A percentile compares a stretch with the other conserved stretches of the same genome.
phyloP scores from a whole-genome alignment of 2,329 filamentous ascomycete genomes.

The Chaetomiaceae sp. region DNA sequence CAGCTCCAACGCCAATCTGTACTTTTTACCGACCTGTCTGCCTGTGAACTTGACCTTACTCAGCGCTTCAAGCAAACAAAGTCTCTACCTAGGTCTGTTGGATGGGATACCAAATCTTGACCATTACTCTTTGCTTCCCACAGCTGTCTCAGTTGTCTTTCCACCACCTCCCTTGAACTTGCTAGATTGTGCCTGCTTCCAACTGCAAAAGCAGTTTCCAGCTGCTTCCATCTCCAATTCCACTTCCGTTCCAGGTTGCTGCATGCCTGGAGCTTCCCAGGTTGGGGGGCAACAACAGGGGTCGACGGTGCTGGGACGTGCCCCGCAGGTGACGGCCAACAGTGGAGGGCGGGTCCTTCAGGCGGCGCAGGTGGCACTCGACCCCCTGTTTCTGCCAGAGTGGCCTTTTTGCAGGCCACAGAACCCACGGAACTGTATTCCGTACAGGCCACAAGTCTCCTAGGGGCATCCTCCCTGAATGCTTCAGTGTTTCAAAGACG shows the following conservation, averaged over 20 bases:
- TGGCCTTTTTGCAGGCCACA: slow-evolving; percentile 22
- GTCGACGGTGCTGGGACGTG: not conserved
- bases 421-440: no score
- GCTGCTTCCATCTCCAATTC: slow-evolving; percentile 10
- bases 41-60: not conserved
- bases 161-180: no score
- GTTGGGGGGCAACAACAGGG: not conserved
- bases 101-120: no score
- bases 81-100: no score
- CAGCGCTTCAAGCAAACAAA: not conserved
- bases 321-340: slow-evolving; percentile 5
- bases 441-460: not conserved
- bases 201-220: not conserved
- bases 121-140: no score
- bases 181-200: no score
- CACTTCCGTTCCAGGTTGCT: no score
- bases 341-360: not conserved
- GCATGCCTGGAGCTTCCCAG: no score
- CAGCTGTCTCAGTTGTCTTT: no score
- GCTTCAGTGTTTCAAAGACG: not conserved
- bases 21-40: no score
- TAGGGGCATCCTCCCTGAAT: not conserved
- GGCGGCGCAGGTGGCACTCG: slow-evolving; percentile 1
- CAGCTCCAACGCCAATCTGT: no score
- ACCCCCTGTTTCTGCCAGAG: slow-evolving; percentile 26